phyloP scores from a whole-genome alignment of 805 yeast species.

The Metschnikowia shivogae region DNA sequence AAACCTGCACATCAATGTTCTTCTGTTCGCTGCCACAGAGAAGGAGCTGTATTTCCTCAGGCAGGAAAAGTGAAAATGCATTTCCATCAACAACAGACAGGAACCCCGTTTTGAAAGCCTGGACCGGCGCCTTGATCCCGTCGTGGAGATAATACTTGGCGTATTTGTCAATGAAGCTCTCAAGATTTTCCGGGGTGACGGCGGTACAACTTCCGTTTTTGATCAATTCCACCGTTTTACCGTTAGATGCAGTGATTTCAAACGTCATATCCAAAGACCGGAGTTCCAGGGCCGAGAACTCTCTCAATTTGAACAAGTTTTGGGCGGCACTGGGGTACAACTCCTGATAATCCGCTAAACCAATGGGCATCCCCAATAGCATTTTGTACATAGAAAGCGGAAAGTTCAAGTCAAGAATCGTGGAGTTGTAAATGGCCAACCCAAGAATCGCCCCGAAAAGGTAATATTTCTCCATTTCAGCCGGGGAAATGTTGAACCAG shows the following conservation, averaged over 20 bases:
- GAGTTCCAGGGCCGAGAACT: conserved; percentile 25
- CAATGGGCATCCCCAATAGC: conserved; percentile 51
- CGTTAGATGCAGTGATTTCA: conserved; percentile 53
- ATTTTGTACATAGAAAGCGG: conserved; percentile 78
- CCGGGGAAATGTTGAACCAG: conserved; percentile 65
- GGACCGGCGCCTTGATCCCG: conserved; percentile 49
- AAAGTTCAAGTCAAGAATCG: conserved; percentile 73
- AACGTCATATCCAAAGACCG: conserved; percentile 51
- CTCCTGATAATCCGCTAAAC: conserved; percentile 60
- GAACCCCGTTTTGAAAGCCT: conserved; percentile 67
- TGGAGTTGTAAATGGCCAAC: conserved; percentile 85
- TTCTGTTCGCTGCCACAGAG: conserved; percentile 72
- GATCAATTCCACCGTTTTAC: conserved; percentile 47
- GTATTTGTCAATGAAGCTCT: conserved; percentile 59
- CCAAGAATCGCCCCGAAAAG: conserved; percentile 85
- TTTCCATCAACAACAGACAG: conserved; percentile 72
- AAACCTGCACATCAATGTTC: conserved; percentile 58
- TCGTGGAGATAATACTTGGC: conserved; percentile 56
- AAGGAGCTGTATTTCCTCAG: conserved; percentile 75
- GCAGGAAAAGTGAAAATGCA: conserved; percentile 72
- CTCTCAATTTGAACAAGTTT: conserved; percentile 29
- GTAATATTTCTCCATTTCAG: conserved; percentile 54
- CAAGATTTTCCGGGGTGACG: conserved; percentile 59
- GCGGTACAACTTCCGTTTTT: conserved; percentile 50
- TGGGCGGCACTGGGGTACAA: conserved; percentile 62